Conservation (phyloP, 2,329 filamentous ascomycete species). For the Septoria linicola region DNA sequence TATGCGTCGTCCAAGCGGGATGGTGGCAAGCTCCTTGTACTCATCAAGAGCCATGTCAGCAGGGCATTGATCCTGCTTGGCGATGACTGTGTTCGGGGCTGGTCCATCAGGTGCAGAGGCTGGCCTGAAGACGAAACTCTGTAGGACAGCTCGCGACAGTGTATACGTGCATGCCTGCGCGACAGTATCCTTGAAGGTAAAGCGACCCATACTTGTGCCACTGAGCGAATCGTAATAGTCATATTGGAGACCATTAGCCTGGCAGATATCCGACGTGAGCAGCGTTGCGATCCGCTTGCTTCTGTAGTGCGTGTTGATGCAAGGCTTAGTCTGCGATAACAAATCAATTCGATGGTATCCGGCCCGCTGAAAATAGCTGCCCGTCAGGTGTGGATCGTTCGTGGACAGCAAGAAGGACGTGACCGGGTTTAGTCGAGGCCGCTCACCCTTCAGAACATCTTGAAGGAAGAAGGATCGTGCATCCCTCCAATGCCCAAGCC, state of each 20-base stretch:
- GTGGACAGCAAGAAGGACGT: conserved; percentile 16
- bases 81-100: conserved; percentile 39
- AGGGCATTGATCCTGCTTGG: conserved; percentile 53
- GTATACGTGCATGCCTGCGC: conserved; percentile 37
- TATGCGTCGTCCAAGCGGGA: conserved; percentile 48
- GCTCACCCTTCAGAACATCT: conserved; percentile 20
- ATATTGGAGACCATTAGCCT: conserved; percentile 49
- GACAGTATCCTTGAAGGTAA: conserved; percentile 18
- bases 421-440: not conserved
- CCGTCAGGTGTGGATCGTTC: conserved; percentile 27
- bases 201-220: conserved; percentile 1
- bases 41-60: conserved; percentile 51
- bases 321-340: conserved; percentile 50
- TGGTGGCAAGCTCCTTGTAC: conserved; percentile 52
- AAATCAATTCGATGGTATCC: conserved; percentile 37
- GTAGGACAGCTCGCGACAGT: conserved; percentile 40
- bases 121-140: conserved; percentile 13
- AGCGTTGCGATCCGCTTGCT: conserved; percentile 43
- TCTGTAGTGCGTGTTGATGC: conserved; percentile 51
- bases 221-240: conserved; percentile 48
- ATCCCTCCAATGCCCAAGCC: conserved; percentile 53
- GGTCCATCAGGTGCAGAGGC: conserved; percentile 20
- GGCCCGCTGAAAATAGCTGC: conserved; percentile 1
- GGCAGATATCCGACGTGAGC: conserved; percentile 44
- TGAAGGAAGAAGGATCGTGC: conserved; percentile 26